These are phyloP conservation scores for Madurella fahalii DNA, from an alignment of 2,329 filamentous ascomycete species.

Conservation along the genomic window DNA sequence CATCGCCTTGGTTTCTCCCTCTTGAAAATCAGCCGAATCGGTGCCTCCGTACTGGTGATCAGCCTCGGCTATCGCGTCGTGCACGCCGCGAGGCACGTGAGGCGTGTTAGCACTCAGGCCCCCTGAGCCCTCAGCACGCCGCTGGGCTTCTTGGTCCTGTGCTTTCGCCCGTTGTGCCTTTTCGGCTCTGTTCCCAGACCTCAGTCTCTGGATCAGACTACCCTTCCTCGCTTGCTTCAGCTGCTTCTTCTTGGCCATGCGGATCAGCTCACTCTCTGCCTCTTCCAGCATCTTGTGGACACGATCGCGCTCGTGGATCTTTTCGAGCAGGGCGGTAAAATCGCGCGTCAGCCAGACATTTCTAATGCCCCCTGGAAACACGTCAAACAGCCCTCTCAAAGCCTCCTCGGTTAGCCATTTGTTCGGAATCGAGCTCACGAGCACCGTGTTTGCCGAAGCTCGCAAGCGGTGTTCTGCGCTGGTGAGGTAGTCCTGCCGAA, in stretches of 20 bases:
- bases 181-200: slow-evolving; percentile 49
- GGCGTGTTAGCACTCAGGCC: slow-evolving; percentile 50
- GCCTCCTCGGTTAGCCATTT: slow-evolving; percentile 88
- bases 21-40: slow-evolving; percentile 21
- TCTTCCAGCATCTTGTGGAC: slow-evolving; percentile 69
- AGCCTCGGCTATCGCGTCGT: slow-evolving; percentile 38
- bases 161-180: slow-evolving; percentile 42
- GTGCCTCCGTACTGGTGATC: slow-evolving; percentile 20
- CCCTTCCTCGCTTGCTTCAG: slow-evolving; percentile 66
- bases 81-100: slow-evolving; percentile 49
- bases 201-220: slow-evolving; percentile 49
- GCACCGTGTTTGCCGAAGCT: slow-evolving; percentile 90
- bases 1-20: slow-evolving; percentile 25
- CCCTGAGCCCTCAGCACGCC: slow-evolving; percentile 45
- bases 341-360: slow-evolving; percentile 98
- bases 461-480: slow-evolving; percentile 90
- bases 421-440: slow-evolving; percentile 83
- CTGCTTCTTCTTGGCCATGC: slow-evolving; percentile 72
- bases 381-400: slow-evolving; percentile 81
- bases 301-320: slow-evolving; percentile 70
- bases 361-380: slow-evolving; percentile 89
- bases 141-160: slow-evolving; percentile 47
- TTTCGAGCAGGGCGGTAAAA: slow-evolving; percentile 75
- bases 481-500: slow-evolving; percentile 91
- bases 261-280: slow-evolving; percentile 82